These are phyloP conservation scores for Exophiala sideris DNA, from an alignment of 2,329 filamentous ascomycete genomes.

Conservation along the genomic window DNA sequence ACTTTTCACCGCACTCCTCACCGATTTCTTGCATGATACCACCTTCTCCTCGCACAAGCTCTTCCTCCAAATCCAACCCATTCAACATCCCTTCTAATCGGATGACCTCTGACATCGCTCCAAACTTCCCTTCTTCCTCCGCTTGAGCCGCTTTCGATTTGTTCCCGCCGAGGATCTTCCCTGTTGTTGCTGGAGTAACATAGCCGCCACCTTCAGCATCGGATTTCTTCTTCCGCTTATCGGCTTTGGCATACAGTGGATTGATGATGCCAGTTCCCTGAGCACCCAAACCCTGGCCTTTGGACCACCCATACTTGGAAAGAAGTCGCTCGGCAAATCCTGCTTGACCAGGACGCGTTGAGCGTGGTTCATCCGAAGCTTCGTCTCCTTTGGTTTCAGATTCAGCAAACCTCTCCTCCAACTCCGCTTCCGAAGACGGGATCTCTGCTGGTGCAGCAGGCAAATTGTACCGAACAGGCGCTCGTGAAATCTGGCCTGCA, in stretches of 20 bases:
- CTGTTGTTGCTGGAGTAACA: slow-evolving; percentile 64
- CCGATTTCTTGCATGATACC: slow-evolving; percentile 89
- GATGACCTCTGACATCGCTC: slow-evolving; percentile 75
- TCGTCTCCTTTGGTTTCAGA: slow-evolving; percentile 29
- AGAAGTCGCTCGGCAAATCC: slow-evolving; percentile 86
- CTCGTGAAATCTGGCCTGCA: slow-evolving; percentile 63
- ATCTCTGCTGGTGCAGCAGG: slow-evolving; percentile 51
- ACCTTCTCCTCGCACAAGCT: slow-evolving; percentile 63
- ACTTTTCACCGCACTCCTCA: slow-evolving; percentile 86
- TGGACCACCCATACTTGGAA: slow-evolving; percentile 89
- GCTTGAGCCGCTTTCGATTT: slow-evolving; percentile 51
- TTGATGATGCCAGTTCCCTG: slow-evolving; percentile 78
- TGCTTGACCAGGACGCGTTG: slow-evolving; percentile 71
- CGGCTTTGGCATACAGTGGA: slow-evolving; percentile 76
- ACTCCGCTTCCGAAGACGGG: slow-evolving; percentile 52
- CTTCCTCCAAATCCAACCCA: slow-evolving; percentile 74
- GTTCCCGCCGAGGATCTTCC: slow-evolving; percentile 73
- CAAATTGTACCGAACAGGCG: slow-evolving; percentile 69
- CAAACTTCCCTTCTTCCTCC: slow-evolving; percentile 57
- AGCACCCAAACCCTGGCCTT: slow-evolving; percentile 82
- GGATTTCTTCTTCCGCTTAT: slow-evolving; percentile 75
- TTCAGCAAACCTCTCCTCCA: slow-evolving; percentile 45
- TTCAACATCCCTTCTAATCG: slow-evolving; percentile 82
- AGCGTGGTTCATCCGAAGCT: slow-evolving; percentile 46
- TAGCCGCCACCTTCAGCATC: slow-evolving; percentile 78